These are phyloP conservation scores for Leccinum pachyderme DNA, from an alignment of 1,284 basidiomycete species.

Conservation along the genomic window DNA sequence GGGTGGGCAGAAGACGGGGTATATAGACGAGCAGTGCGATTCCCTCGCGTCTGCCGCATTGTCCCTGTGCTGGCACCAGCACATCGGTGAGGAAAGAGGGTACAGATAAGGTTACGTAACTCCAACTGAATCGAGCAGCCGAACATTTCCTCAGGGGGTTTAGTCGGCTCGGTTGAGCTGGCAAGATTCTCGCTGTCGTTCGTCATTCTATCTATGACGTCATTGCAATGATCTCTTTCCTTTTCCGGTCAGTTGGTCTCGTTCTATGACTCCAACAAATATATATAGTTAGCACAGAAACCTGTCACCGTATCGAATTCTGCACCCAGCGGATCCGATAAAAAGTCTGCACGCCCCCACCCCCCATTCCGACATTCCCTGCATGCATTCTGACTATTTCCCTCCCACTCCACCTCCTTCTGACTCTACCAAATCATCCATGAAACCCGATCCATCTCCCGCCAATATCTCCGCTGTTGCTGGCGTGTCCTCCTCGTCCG, in stretches of 20 bases:
- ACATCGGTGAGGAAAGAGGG: not conserved
- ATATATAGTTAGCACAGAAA: slow-evolving; percentile 19
- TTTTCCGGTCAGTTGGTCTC: slow-evolving; percentile 20
- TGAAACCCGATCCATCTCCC: slow-evolving; percentile 5
- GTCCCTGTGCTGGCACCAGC: not conserved
- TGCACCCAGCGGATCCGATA: slow-evolving; percentile 14
- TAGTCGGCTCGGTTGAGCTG: not conserved
- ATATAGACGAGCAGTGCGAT: not conserved
- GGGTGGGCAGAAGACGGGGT: not conserved
- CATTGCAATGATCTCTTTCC: slow-evolving; percentile 30
- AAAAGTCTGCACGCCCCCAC: slow-evolving; percentile 9
- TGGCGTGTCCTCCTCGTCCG: slow-evolving; percentile 29
- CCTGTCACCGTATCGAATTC: not conserved
- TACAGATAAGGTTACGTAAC: slow-evolving; percentile 10
- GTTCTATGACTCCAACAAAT: slow-evolving; percentile 19
- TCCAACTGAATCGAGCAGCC: not conserved
- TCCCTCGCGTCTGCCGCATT: slow-evolving; percentile 12
- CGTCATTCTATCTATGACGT: slow-evolving; percentile 16
- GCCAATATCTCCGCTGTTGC: slow-evolving; percentile 1
- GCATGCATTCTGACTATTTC: slow-evolving; percentile 29
- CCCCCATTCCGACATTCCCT: not conserved
- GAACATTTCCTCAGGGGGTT: not conserved
- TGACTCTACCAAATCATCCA: slow-evolving; percentile 7
- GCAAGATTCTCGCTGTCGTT: not conserved
- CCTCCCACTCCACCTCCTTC: slow-evolving; percentile 21